Conservation (phyloP, 768 basidiomycete species). For the Phanerochaete carnosa region DNA sequence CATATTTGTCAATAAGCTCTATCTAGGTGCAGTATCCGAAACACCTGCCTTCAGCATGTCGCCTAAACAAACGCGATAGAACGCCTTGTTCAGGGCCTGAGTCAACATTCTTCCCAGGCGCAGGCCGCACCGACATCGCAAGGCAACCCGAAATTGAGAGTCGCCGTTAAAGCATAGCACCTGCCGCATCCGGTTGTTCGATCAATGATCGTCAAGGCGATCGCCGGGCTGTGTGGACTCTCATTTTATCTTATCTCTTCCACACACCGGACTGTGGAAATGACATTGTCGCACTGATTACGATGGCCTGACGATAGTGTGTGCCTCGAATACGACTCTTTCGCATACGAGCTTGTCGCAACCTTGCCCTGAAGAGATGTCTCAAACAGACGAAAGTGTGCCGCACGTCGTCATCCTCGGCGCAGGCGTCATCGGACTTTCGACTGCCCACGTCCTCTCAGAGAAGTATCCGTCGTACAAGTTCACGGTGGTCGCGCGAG, state of each 20-base stretch:
- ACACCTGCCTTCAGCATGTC: not conserved
- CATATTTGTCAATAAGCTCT: not conserved
- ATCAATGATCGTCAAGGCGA: not conserved
- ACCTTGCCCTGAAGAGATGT: not conserved
- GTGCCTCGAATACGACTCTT: not conserved
- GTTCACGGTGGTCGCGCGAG: conserved; percentile 35
- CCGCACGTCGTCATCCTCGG: conserved; percentile 35
- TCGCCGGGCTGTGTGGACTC: not conserved
- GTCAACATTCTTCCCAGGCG: not conserved
- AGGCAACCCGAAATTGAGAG: not conserved
- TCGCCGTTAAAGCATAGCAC: not conserved
- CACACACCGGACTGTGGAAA: not conserved
- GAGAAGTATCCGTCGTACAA: conserved; percentile 21
- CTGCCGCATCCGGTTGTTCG: not conserved
- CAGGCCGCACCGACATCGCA: not conserved
- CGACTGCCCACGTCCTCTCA: conserved; percentile 35
- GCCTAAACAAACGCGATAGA: not conserved
- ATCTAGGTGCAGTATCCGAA: not conserved
- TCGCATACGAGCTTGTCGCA: not conserved
- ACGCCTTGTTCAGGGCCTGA: not conserved
- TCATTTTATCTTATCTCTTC: conserved; percentile 1
- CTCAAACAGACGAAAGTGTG: not conserved
- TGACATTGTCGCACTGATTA: not conserved
- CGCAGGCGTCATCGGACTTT: conserved; percentile 43
- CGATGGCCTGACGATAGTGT: not conserved